Base-by-base conservation (phyloP, 768 basidiomycete genomes). In the Flagelloscypha sp. region DNA sequence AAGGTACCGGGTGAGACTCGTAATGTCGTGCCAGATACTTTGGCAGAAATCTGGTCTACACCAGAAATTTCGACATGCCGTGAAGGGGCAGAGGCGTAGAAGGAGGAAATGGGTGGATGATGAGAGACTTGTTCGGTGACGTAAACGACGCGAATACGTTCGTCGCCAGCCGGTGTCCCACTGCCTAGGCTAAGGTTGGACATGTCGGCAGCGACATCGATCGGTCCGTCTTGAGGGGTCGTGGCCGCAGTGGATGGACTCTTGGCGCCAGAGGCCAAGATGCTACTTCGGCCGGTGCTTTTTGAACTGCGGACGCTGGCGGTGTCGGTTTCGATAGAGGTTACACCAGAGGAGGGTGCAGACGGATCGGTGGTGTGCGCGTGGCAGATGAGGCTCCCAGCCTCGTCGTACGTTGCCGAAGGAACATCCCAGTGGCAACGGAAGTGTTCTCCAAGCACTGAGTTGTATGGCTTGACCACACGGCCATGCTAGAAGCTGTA, bases 121-220 rank as follows among this genome's bases (percentile, higher is more conserved):
- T 99, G 95, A 2, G 87, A 95, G 30, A 97, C 79, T 58, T 95
- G 93, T 56, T 95, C 93, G 10, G 90, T 94, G 30, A 93, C 59
- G 56, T 75, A 94, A 5, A 76, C 72, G 28, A 93, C 75, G 22
- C 88, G 82, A 11, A 77, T 56, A 33, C 64, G 62, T 12, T 63
- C 66, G 28, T 59, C 55, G 5, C 60, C 43, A 3, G 53, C 52
- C 1, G 56, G 54, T 50, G 55, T 18, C 51, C 49, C 57, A 31
- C 58, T 55, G 22, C 51, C 61, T 22, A 86, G 66, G 48, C 66
- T 77, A 29, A 83, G 70, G 36, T 64, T 74, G 12, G 81, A 83
- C 49, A 79, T 66, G 39, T 66, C 66, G 5, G 72, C 78, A 25
- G 67, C 63, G 36, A 70, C 48, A 18, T 63, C 58, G 37, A 68